Evolutionary conservation across 306 rosid species (phyloP).

Genomic region (Medicago truncatula): DNA sequence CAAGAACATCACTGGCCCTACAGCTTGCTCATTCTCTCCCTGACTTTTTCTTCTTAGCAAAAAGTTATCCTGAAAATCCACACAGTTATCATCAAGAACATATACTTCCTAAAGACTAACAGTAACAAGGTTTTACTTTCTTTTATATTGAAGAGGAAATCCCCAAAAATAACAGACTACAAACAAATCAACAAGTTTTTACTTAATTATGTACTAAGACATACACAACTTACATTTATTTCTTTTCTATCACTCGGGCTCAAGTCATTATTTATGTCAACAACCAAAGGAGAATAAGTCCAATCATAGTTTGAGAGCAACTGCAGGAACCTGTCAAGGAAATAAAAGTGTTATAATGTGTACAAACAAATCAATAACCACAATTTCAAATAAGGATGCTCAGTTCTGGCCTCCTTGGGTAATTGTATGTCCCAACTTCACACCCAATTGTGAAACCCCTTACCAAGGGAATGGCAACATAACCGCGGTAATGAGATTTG

Average conservation of each 20-base stretch:
- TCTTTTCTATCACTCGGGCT: conserved; percentile 64
- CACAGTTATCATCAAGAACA: conserved; percentile 35
- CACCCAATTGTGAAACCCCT: conserved; percentile 26
- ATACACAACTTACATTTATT: conserved; percentile 72
- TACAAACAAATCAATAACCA: conserved; percentile 33
- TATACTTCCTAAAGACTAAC: conserved; percentile 11
- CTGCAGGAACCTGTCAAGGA: conserved; percentile 72
- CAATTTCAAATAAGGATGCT: not conserved
- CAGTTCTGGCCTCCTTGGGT: not conserved
- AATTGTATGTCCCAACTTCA: conserved; percentile 1
- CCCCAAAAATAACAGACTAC: not conserved
- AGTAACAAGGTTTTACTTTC: not conserved
- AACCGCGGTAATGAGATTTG: not conserved
- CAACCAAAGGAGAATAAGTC: conserved; percentile 78
- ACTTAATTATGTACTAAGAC: conserved; percentile 16
- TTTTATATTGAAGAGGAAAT: not conserved
- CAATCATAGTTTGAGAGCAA: conserved; percentile 81
- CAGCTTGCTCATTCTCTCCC: conserved; percentile 56
- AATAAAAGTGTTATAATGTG: conserved; percentile 56
- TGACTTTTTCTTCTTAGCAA: conserved; percentile 63
- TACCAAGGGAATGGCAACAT: not conserved
- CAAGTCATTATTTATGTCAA: conserved; percentile 59
- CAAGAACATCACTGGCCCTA: conserved; percentile 71
- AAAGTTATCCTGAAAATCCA: conserved; percentile 70
- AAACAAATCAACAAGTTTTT: conserved; percentile 22